Conservation (phyloP, 495 filamentous ascomycete genomes). For the Stereocaulon alpinum region DNA sequence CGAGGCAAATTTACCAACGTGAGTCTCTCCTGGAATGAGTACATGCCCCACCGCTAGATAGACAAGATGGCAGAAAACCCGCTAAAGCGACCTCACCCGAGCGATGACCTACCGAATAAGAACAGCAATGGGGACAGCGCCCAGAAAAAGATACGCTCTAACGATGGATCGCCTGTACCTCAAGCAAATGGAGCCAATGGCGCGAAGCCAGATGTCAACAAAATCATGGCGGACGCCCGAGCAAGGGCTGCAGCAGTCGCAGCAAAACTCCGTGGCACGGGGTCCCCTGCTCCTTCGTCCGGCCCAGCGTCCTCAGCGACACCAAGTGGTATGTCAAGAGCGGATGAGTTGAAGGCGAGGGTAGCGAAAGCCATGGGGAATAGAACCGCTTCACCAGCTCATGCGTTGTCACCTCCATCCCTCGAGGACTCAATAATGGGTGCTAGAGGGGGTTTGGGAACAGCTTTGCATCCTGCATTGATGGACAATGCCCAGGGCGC, state of each 20-base stretch:
- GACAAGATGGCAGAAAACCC: slow-evolving; percentile 43
- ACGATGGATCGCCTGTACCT: slow-evolving; percentile 47
- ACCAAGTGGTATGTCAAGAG: slow-evolving; percentile 41
- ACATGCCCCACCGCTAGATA: slow-evolving; percentile 20
- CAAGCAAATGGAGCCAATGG: slow-evolving; percentile 28
- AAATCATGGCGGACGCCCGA: slow-evolving; percentile 52
- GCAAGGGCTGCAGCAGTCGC: slow-evolving; percentile 51
- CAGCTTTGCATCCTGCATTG: slow-evolving; percentile 78
- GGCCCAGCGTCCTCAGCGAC: slow-evolving; percentile 32
- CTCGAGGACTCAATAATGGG: slow-evolving; percentile 40
- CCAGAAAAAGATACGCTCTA: slow-evolving; percentile 50
- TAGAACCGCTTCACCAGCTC: slow-evolving; percentile 21
- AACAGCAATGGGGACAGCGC: slow-evolving; percentile 28
- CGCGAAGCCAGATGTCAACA: slow-evolving; percentile 46
- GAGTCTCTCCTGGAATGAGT: slow-evolving; percentile 1
- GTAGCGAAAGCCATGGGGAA: slow-evolving; percentile 63
- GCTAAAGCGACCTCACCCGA: slow-evolving; percentile 50
- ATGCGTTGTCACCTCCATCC: slow-evolving; percentile 21
- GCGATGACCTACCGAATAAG: slow-evolving; percentile 35
- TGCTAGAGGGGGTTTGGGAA: slow-evolving; percentile 70
- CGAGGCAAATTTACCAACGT: neutral
- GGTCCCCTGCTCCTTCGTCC: slow-evolving; percentile 31
- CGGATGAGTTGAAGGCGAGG: slow-evolving; percentile 67
- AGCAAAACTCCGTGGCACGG: slow-evolving; percentile 41
- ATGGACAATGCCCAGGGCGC: slow-evolving; percentile 62